Conservation (phyloP, 208 protist species). For the Leishmania lainsoni region DNA sequence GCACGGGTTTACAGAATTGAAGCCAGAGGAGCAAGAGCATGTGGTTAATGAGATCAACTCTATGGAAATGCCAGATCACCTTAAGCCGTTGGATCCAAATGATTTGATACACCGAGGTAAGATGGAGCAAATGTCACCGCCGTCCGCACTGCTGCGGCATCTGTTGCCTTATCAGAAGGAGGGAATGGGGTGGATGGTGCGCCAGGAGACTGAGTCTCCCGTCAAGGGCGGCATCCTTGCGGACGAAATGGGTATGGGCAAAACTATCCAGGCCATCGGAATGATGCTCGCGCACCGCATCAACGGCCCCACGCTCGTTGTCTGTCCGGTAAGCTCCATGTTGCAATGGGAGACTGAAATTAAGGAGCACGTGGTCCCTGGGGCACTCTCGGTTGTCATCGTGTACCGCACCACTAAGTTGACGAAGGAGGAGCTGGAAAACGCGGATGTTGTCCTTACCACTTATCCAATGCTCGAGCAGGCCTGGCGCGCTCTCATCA, state of each 20-base stretch:
- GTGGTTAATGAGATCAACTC: slow-evolving; percentile 70
- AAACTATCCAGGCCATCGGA: slow-evolving; percentile 97
- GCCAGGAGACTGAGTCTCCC: slow-evolving; percentile 63
- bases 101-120: slow-evolving; percentile 68
- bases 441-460: slow-evolving; percentile 94
- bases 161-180: slow-evolving; percentile 89
- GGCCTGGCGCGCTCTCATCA: slow-evolving; percentile 83
- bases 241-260: slow-evolving; percentile 99
- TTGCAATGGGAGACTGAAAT: slow-evolving; percentile 93
- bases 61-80: slow-evolving; percentile 54
- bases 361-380: slow-evolving; percentile 68
- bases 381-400: slow-evolving; percentile 73
- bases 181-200: slow-evolving; percentile 86
- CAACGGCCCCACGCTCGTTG: slow-evolving; percentile 84
- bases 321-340: slow-evolving; percentile 93
- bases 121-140: slow-evolving; percentile 55
- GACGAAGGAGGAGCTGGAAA: slow-evolving; percentile 69
- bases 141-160: slow-evolving; percentile 55
- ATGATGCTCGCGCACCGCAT: slow-evolving; percentile 80
- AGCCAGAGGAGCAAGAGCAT: slow-evolving; percentile 44
- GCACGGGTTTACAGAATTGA: slow-evolving; percentile 55
- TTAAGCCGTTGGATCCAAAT: slow-evolving; percentile 82
- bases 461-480: slow-evolving; percentile 94
- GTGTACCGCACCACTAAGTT: slow-evolving; percentile 67
- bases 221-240: slow-evolving; percentile 95